Base-by-base conservation (phyloP, 2,329 filamentous ascomycete species). In the Beauveria varroae region DNA sequence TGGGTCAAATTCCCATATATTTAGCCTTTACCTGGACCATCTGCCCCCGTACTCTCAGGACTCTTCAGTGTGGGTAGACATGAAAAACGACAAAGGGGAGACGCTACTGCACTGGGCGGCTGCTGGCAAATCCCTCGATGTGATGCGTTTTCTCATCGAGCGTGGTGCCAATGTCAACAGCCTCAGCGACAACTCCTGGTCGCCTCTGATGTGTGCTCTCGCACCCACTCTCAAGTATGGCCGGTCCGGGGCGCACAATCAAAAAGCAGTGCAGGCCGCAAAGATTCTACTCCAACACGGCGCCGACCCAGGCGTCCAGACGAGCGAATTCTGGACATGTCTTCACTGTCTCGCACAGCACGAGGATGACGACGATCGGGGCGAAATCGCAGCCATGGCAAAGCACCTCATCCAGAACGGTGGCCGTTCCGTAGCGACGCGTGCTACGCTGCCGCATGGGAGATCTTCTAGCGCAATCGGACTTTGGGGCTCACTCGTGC, bases 181-280 rank as follows among this genome's bases (percentile, higher is more conserved):
- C 54, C 41, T 47, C 16, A 57, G 43, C 41, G 8, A 47, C 41
- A 57, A 57, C 54, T 37, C 26, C 7, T 57, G 24, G 54, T 47
- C 54, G 24, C 54, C 54, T 46, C 54, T 57, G n/a, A 30, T 57
- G 54, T 57, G 54, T 47, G 54, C 54, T 37, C 41, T 57, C 54
- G 54, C 54, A 16, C 41, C 54, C 5, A 14, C 51, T 41, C 51
- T 57, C 26, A 57, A 57, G 9, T 34, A 47, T 30, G 26, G 54
- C 41, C 54, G 43, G 52, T 55, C 52, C 52, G 16, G 10, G 22
- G 52, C 52, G 37, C 37, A 55, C 37, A 55, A 55, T 55, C 37
- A 55, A 55, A 55, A 55, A 55, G 52, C 52, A 55, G 52, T 44
- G 9, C 37, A 47, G 28, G 43, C 54, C 43, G 43, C 54, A 34